Evolutionary conservation across 306 rosid species (phyloP), one percentile per base, ranked within the genome.

Genomic region (Vigna radiata): DNA sequence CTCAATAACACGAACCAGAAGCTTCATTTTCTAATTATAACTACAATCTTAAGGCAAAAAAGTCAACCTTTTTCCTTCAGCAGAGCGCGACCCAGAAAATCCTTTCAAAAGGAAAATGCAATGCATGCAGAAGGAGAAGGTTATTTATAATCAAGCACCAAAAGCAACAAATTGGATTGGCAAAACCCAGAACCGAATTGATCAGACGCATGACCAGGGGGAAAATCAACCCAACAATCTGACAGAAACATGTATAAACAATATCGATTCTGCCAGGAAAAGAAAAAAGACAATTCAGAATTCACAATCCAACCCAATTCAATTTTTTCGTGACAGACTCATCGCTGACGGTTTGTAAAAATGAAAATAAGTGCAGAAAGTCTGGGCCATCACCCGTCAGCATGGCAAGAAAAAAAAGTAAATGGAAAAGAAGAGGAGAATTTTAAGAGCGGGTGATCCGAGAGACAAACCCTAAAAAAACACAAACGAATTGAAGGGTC

Each of bases 1-100:
- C 85, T 91, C 98, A 73, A 87, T 76, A 47, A 92, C 96, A 59
- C 89, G 95, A 56, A 94, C 91, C 83, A 82, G 79, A 25, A 94
- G 95, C 87, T 89, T 89, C 98, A 94, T 94, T 73, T 78, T 66
- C 4, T 39, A 4, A 39, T 17, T 65, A 68, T 58, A 54, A 59
- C 55, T 31, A 58, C 10, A 63, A 70, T 66, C 21, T 56, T 39
- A 0, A 3, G 13, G 47, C 36, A 63, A 76, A 43, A 56, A 65
- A 27, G 18, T 27, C 16, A 68, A 25, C 49, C 16, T 61, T 29
- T 21, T n/a, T 36, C 18, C 4, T 60, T 56, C 10, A 43, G 21
- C 56, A 48, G 25, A 47, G 15, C 44, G n/a, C 54, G 47, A 5
- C 64, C 71, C 46, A 52, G 68, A 61, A 60, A 75, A 11, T 39